Percentiles rank a stretch among this genome's conserved stretches.
These are phyloP conservation scores for Neurospora tetrasperma DNA, from an alignment of 495 filamentous ascomycete species.

Conservation along the genomic window DNA sequence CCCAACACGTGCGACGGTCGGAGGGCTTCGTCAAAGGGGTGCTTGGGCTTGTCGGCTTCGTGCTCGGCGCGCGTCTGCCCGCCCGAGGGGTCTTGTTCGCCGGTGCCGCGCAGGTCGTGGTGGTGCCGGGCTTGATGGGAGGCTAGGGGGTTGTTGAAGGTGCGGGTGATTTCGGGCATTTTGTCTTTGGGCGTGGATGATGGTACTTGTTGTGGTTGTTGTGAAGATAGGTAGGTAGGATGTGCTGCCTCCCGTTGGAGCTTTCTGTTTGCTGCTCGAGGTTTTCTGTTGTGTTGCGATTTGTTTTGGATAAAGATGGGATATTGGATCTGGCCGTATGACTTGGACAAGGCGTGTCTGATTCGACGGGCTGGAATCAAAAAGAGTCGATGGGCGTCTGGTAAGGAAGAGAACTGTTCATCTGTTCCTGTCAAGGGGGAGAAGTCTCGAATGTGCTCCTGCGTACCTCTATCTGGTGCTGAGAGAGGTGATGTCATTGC, in stretches of 20 bases:
- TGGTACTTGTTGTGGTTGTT: background rate
- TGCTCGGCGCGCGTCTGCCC: background rate
- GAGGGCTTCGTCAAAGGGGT: background rate
- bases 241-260: background rate
- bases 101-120: slow-evolving; percentile 4
- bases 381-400: background rate
- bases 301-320: background rate
- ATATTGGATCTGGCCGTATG: background rate
- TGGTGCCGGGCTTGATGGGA: background rate
- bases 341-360: background rate
- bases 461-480: background rate
- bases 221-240: background rate
- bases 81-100: background rate
- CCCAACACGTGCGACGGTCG: background rate
- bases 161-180: slow-evolving; percentile 2
- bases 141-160: slow-evolving; percentile 2
- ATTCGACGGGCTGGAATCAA: background rate
- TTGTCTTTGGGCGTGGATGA: too few species aligned
- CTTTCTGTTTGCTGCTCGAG: background rate
- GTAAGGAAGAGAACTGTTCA: background rate
- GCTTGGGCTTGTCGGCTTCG: slow-evolving; percentile 1
- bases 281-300: background rate
- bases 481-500: background rate
- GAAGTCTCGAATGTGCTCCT: background rate
- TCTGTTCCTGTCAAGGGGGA: background rate